Evolutionary conservation across 495 filamentous ascomycete species (phyloP).

Genomic region (Pyronema domesticum): DNA sequence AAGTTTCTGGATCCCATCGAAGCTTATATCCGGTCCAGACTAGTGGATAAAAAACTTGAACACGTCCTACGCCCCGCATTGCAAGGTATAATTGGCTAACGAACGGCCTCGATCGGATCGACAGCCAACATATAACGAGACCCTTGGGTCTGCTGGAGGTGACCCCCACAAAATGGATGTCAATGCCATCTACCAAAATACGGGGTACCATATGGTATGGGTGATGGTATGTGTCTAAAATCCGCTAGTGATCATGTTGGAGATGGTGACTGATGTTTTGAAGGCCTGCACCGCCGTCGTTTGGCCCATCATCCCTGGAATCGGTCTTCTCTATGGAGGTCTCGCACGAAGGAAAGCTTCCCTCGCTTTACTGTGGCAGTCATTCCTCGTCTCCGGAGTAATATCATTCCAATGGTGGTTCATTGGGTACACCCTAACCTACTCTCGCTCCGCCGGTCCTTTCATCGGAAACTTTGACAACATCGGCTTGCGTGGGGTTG

Average conservation of each 20-base stretch:
- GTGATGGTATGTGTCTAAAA: constrained; percentile 1
- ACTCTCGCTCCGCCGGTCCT: constrained; percentile 32
- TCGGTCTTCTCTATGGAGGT: constrained; percentile 38
- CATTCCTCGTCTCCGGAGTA: constrained; percentile 32
- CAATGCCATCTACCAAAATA: background rate
- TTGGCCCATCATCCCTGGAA: constrained; percentile 40
- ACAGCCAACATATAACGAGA: background rate
- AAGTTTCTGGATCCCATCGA: background rate
- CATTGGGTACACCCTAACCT: constrained; percentile 41
- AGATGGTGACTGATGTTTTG: background rate
- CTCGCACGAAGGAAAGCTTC: constrained; percentile 37
- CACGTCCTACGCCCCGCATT: no score
- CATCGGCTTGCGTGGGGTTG: constrained; percentile 37
- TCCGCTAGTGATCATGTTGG: background rate
- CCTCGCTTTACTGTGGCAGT: constrained; percentile 37
- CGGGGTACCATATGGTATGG: constrained; percentile 1
- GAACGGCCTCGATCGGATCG: background rate
- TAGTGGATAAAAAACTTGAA: background rate
- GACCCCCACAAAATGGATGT: constrained; percentile 1
- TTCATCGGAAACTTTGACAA: constrained; percentile 38
- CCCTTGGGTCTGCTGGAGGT: background rate
- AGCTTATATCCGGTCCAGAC: background rate
- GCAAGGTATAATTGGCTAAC: background rate
- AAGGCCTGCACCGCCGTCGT: constrained; percentile 25
- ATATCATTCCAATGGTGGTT: constrained; percentile 26